These are phyloP conservation scores for Purshia tridentata DNA, from an alignment of 306 rosid genomes.

Conservation along the genomic window DNA sequence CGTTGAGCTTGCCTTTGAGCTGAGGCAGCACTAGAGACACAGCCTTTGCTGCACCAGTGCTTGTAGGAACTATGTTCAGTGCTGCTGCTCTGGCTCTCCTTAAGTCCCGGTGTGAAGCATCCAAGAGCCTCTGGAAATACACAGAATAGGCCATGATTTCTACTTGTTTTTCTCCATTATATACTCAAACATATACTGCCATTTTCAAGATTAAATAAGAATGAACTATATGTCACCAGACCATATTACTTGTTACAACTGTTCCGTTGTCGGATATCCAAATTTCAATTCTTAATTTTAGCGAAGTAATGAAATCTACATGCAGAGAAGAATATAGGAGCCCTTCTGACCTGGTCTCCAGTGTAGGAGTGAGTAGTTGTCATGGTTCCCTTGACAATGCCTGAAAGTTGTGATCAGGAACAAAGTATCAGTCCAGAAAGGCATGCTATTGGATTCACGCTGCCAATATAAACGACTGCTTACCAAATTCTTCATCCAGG, in stretches of 20 bases:
- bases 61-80: conserved; percentile 93
- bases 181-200: neutral
- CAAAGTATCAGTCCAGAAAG: neutral
- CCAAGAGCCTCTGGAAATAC: conserved; percentile 76
- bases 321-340: neutral
- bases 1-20: conserved; percentile 95
- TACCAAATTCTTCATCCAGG: conserved; percentile 90
- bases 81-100: conserved; percentile 98
- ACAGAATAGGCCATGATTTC: neutral
- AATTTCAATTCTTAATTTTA: conserved; percentile 8
- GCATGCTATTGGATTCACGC: neutral
- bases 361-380: conserved; percentile 99
- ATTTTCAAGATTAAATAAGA: neutral
- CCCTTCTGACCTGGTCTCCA: conserved; percentile 76
- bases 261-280: neutral
- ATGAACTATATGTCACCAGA: no score
- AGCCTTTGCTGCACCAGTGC: conserved; percentile 99
- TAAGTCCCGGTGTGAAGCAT: conserved; percentile 97
- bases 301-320: neutral
- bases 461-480: conserved; percentile 17
- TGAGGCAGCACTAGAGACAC: conserved; percentile 91
- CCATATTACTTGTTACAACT: neutral
- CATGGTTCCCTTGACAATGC: conserved; percentile 98
- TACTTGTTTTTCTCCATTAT: neutral
- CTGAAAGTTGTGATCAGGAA: conserved; percentile 33